phyloP scores from a whole-genome alignment of 2,329 filamentous ascomycete genomes.

The Ophiocordyceps robertsii region DNA sequence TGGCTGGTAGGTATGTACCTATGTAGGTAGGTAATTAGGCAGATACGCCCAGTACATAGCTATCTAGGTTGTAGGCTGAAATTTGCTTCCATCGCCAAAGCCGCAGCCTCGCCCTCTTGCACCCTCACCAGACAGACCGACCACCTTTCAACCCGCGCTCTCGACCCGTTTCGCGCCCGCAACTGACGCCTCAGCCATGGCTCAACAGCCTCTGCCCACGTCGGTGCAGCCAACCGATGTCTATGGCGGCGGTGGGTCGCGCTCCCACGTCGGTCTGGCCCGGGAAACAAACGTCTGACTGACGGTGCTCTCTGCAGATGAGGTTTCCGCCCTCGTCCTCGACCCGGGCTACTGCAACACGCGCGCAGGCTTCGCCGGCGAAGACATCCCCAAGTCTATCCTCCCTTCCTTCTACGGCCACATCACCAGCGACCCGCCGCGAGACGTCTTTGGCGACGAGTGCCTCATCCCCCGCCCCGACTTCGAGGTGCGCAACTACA shows the following conservation, averaged over 20 bases:
- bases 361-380: conserved; percentile 91
- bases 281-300: not conserved
- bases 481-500: conserved; percentile 83
- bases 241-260: conserved; percentile 44
- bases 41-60: no score
- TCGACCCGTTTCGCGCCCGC: not conserved
- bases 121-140: no score
- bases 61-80: no score
- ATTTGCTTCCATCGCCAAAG: not conserved
- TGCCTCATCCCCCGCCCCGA: conserved; percentile 63
- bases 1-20: no score
- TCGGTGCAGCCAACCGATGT: conserved; percentile 47
- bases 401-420: conserved; percentile 81
- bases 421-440: conserved; percentile 29
- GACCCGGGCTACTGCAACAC: conserved; percentile 86
- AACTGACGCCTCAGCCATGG: conserved; percentile 25
- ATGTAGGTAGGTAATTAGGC: no score
- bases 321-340: conserved; percentile 92
- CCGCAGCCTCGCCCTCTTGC: not conserved
- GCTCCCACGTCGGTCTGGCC: not conserved
- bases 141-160: no score
- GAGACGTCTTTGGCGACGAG: conserved; percentile 77
- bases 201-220: conserved; percentile 41
- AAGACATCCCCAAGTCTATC: conserved; percentile 91
- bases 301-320: conserved; percentile 44